These are phyloP conservation scores for Combretum micranthum DNA, from an alignment of 345 rosid species.

Conservation along the genomic window DNA sequence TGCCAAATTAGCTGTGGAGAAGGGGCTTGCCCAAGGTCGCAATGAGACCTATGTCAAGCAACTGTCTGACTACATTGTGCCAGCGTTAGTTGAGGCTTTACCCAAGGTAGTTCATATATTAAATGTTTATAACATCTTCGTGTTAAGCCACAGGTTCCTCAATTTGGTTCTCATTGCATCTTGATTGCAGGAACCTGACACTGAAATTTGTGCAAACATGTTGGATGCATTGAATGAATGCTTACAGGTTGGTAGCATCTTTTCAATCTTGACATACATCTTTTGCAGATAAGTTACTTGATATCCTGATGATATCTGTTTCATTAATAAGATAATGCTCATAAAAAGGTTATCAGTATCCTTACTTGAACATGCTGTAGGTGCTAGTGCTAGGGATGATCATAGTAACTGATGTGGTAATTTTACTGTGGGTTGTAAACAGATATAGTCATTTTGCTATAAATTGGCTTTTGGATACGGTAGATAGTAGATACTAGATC, in stretches of 20 bases:
- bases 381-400: no score
- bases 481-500: no score
- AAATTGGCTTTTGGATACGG: no score
- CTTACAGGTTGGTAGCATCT: conserved; percentile 58
- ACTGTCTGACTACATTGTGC: conserved; percentile 85
- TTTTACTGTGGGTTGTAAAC: no score
- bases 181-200: conserved; percentile 90
- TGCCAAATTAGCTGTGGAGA: conserved; percentile 93
- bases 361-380: no score
- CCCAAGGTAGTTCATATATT: conserved; percentile 55
- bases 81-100: conserved; percentile 88
- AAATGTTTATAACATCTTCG: neutral
- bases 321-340: no score
- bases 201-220: conserved; percentile 93
- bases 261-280: no score
- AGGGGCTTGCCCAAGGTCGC: conserved; percentile 79
- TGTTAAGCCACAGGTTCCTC: neutral
- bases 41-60: conserved; percentile 88
- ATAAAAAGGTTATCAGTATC: no score
- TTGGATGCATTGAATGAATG: conserved; percentile 96
- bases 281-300: no score
- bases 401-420: no score
- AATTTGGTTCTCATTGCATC: conserved; percentile 7
- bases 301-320: no score
- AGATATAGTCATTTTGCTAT: no score